These are phyloP conservation scores for Clausena lansium DNA, from an alignment of 345 rosid species.

Conservation along the genomic window DNA sequence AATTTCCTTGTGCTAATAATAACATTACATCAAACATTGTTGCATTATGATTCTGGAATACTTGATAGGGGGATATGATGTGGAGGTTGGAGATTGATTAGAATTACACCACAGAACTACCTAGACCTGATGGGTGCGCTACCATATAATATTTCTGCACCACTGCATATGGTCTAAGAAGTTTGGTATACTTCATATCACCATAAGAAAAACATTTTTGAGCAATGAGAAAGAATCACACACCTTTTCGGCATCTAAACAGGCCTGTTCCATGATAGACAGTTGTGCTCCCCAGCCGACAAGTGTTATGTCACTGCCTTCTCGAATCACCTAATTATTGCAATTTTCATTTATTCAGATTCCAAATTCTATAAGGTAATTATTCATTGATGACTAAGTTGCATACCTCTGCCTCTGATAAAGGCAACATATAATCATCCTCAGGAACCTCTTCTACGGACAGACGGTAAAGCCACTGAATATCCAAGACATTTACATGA, in stretches of 20 bases:
- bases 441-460: conserved; percentile 91
- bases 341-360: conserved; percentile 12
- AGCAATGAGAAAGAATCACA: not conserved
- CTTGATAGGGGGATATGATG: not conserved
- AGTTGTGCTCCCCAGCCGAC: conserved; percentile 99
- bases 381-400: not conserved
- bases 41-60: not conserved
- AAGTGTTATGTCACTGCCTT: conserved; percentile 84
- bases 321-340: conserved; percentile 62
- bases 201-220: not conserved
- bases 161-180: not conserved
- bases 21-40: not conserved
- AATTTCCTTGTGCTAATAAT: not conserved
- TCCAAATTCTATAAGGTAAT: conserved; percentile 6
- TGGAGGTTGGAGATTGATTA: not conserved
- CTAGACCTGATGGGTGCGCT: not conserved
- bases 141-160: not conserved
- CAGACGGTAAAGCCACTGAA: conserved; percentile 88
- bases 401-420: conserved; percentile 84
- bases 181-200: not conserved
- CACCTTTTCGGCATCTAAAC: conserved; percentile 74
- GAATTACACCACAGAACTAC: not conserved
- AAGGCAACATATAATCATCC: conserved; percentile 81
- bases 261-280: conserved; percentile 81
- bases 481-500: conserved; percentile 7